Evolutionary conservation across 1,284 basidiomycete genomes (phyloP).

Genomic region (Irpex sp.): DNA sequence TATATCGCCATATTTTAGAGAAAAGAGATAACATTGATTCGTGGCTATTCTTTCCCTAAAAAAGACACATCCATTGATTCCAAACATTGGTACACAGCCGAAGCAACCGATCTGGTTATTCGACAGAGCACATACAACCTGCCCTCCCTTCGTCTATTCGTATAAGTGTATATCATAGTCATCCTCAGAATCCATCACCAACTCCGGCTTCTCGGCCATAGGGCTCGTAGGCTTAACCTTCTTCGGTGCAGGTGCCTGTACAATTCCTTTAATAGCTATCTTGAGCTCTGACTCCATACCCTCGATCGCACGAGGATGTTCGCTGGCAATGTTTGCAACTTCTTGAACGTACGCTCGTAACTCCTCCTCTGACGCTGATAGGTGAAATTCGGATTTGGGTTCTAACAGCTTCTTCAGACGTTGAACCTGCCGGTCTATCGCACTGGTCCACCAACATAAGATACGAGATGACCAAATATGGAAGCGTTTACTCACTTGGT

Average conservation of each 20-base stretch:
- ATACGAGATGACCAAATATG: neutral
- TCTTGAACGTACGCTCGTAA: slow-evolving; percentile 14
- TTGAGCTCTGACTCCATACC: too few relatives aligned
- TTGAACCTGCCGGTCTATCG: slow-evolving; percentile 12
- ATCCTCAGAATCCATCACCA: neutral
- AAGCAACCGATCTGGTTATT: too few relatives aligned
- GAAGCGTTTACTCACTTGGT: slow-evolving; percentile 15
- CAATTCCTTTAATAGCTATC: too few relatives aligned
- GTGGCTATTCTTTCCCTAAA: too few relatives aligned
- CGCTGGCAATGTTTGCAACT: slow-evolving; percentile 9
- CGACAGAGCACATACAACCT: too few relatives aligned
- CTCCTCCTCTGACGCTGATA: slow-evolving; percentile 12
- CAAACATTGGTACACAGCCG: too few relatives aligned
- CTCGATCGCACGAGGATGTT: too few relatives aligned
- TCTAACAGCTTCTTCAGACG: slow-evolving; percentile 15
- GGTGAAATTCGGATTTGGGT: slow-evolving; percentile 18
- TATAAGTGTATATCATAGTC: neutral
- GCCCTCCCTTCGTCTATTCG: too few relatives aligned
- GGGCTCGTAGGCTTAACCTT: neutral
- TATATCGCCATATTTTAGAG: too few relatives aligned
- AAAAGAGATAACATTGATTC: too few relatives aligned
- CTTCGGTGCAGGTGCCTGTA: too few relatives aligned
- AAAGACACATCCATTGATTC: too few relatives aligned
- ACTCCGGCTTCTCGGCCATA: neutral
- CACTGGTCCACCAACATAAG: neutral